phyloP scores from a whole-genome alignment of 148 eudicot species.

The Vaccinium vitisidaea region DNA sequence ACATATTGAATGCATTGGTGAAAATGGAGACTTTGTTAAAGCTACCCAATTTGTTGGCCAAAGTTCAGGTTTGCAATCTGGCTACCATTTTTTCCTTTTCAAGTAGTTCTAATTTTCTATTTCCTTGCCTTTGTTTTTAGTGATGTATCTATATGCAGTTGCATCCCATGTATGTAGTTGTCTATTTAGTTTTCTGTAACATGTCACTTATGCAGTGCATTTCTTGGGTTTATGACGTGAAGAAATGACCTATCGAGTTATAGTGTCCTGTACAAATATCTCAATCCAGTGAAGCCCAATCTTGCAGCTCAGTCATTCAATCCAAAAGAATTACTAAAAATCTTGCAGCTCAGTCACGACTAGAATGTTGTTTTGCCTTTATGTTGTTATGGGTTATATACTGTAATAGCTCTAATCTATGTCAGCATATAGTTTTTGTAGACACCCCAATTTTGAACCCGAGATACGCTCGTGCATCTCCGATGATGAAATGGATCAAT shows the following conservation, averaged over 20 bases:
- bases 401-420: neutral
- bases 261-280: neutral
- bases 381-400: neutral
- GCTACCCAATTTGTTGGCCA: constrained; percentile 96
- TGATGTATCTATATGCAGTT: neutral
- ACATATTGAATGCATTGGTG: constrained; percentile 66
- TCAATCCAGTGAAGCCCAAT: neutral
- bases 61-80: constrained; percentile 60
- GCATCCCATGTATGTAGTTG: neutral
- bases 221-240: neutral
- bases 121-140: neutral
- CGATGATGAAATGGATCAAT: no score
- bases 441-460: no score
- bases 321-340: neutral
- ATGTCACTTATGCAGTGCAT: neutral
- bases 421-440: neutral
- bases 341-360: neutral
- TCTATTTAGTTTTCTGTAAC: neutral
- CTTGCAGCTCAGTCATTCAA: neutral
- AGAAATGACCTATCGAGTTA: neutral
- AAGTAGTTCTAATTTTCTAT: neutral
- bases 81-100: neutral
- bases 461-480: no score
- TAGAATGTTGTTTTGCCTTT: neutral
- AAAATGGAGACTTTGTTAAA: constrained; percentile 58